Base-by-base conservation (phyloP, 1,284 basidiomycete genomes). In the Heterobasidion annosum region DNA sequence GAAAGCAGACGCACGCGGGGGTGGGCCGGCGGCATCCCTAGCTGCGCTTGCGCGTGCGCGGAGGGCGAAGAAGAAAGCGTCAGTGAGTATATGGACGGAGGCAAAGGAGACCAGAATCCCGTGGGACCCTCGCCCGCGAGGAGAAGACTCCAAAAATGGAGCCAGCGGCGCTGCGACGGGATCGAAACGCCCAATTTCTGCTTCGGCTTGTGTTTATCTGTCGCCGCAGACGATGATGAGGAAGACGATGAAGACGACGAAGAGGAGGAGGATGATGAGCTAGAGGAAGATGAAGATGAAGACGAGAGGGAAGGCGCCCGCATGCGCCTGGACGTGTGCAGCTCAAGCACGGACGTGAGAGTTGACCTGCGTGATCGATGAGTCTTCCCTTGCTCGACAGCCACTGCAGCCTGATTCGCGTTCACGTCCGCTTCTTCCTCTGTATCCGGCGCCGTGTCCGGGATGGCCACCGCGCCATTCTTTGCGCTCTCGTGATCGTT, bases 321-420 rank as follows among this genome's bases (percentile, higher is more conserved):
- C 87, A 90, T 90, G 7, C 87, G 77, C 46, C 77, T 73, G 0
- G 82, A 75, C 1, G 85, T 86, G 63, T 90, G 86, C 13, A 89
- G 68, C 34, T 81, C 75, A 8, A 90, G 74, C 0, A 89, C 77
- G 44, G 74, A 69, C 58, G 79, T 74, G n/a, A 88, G 69, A 5
- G 45, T 47, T 16, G 45, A 47, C 45, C 18, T 13, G 12, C 5
- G 12, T 43, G 40, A 43, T 47, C 45, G 45, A 47, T 32, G 10
- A 25, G 45, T 19, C 25, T 47, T 16, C 18, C 45, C 16, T 16
- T 47, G 45, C 25, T 3, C 25, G 25, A 51, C 50, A 7, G 34
- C 19, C 33, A 16, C 8, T 16, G 33, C 50, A 35, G 50, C 19
- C 25, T 13, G 18, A 10, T 42, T 43, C 37, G 25, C 2, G 18